Conservation (phyloP, 2,329 filamentous ascomycete genomes). For the Cladosporium colombiae region DNA sequence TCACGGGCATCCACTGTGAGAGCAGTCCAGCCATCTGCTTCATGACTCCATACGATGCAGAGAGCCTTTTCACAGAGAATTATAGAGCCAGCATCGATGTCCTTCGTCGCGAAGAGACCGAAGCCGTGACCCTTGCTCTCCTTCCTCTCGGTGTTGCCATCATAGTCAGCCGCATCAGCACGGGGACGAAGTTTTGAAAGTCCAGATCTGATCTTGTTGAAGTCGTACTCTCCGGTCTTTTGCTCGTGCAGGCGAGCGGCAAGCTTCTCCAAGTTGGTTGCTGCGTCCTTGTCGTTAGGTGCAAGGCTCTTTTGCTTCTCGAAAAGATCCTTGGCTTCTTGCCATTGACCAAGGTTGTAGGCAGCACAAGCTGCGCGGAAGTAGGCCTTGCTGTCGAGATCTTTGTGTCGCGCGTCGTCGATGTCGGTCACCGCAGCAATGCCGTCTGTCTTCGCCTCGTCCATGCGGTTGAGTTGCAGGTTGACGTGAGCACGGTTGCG, state of each 20-base stretch:
- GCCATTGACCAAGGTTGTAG: slow-evolving; percentile 24
- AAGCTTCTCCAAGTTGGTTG: slow-evolving; percentile 10
- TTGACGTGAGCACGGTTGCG: slow-evolving; percentile 40
- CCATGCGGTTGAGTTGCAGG: slow-evolving; percentile 33
- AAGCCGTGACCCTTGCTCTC: slow-evolving; percentile 40
- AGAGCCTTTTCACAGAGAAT: slow-evolving; percentile 48
- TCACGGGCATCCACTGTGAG: slow-evolving; percentile 45
- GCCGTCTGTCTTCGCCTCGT: slow-evolving; percentile 37
- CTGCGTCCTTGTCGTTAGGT: slow-evolving; percentile 22
- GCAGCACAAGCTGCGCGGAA: slow-evolving; percentile 25
- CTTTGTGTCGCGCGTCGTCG: slow-evolving; percentile 34
- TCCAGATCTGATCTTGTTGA: slow-evolving; percentile 9
- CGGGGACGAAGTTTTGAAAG: slow-evolving; percentile 17
- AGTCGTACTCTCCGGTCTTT: slow-evolving; percentile 22
- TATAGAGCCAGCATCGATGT: slow-evolving; percentile 44
- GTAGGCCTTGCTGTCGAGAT: slow-evolving; percentile 28
- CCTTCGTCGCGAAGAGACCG: slow-evolving; percentile 46
- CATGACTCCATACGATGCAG: slow-evolving; percentile 34
- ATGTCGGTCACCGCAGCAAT: slow-evolving; percentile 32
- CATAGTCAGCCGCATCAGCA: slow-evolving; percentile 41
- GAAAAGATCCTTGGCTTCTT: slow-evolving; percentile 22
- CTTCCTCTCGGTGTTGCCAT: slow-evolving; percentile 37
- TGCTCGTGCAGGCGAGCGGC: slow-evolving; percentile 23
- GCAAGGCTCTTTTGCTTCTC: slow-evolving; percentile 20
- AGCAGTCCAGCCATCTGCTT: slow-evolving; percentile 41